Percentiles rank a stretch among this genome's conserved stretches.
These are phyloP conservation scores for Fagus crenata DNA, from an alignment of 306 rosid genomes.

Conservation along the genomic window DNA sequence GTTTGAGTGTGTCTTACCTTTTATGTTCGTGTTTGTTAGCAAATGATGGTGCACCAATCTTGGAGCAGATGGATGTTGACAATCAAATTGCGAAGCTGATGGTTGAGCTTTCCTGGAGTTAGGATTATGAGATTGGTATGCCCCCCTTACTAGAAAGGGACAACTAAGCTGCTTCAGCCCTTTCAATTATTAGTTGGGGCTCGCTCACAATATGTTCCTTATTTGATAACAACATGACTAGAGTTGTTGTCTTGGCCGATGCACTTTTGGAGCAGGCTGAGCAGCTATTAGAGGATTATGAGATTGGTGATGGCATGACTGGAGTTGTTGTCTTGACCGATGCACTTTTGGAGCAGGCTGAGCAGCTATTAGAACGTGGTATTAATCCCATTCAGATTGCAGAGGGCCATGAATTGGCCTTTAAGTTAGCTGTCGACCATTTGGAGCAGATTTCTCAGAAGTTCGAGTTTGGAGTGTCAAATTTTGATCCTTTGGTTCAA, in stretches of 20 bases:
- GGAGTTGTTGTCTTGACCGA: constrained; percentile 98
- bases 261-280: no score
- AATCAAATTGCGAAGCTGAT: constrained; percentile 95
- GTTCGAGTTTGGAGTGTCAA: constrained; percentile 54
- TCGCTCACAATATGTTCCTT: background rate
- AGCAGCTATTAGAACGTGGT: constrained; percentile 78
- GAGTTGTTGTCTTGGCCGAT: no score
- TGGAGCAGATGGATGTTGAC: constrained; percentile 96
- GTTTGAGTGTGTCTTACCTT: constrained; percentile 17
- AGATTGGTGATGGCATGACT: constrained; percentile 96
- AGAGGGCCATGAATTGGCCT: constrained; percentile 93
- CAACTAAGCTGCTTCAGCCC: background rate
- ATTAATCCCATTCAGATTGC: constrained; percentile 90
- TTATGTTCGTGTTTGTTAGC: constrained; percentile 38
- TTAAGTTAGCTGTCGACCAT: constrained; percentile 74
- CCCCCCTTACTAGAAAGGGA: background rate
- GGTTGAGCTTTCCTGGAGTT: constrained; percentile 93
- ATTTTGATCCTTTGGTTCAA: constrained; percentile 80
- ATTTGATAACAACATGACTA: background rate
- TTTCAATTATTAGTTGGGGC: background rate
- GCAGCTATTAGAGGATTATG: constrained; percentile 57
- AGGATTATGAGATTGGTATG: constrained; percentile 88
- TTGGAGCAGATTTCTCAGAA: constrained; percentile 66
- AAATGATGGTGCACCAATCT: constrained; percentile 94
- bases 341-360: constrained; percentile 88